Conservation (phyloP, 2,329 filamentous ascomycete genomes). For the Fulvia fulva region DNA sequence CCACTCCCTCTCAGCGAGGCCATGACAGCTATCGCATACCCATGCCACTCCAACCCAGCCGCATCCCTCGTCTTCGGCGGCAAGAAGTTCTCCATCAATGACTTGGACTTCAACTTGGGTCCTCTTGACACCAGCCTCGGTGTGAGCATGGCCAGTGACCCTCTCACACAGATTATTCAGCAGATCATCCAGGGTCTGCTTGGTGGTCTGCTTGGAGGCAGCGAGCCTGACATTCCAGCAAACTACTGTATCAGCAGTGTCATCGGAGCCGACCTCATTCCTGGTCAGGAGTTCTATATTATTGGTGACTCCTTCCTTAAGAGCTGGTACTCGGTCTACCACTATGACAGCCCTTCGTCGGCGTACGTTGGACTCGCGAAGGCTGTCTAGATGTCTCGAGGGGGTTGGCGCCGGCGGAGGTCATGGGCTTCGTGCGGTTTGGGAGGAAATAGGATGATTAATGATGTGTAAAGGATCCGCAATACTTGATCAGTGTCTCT, state of each 20-base stretch:
- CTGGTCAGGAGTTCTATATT: conserved; percentile 19
- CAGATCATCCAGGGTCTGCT: conserved; percentile 13
- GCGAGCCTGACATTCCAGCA: conserved; percentile 5
- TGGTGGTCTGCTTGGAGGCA: conserved; percentile 14
- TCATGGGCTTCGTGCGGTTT: not conserved
- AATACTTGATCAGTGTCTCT: too few species aligned
- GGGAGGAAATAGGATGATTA: not conserved
- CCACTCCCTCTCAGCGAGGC: conserved; percentile 23
- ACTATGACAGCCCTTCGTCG: conserved; percentile 15
- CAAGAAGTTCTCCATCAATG: conserved; percentile 25
- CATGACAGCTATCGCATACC: conserved; percentile 30
- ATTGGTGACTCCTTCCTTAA: conserved; percentile 27
- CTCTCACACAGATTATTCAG: too few species aligned
- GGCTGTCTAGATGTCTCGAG: conserved; percentile 5
- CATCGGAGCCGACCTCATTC: conserved; percentile 20
- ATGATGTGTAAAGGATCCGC: too few species aligned
- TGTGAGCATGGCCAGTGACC: too few species aligned
- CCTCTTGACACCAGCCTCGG: not conserved
- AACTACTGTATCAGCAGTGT: conserved; percentile 20
- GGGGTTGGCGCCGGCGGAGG: not conserved
- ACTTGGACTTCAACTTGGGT: conserved; percentile 20
- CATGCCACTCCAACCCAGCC: conserved; percentile 29
- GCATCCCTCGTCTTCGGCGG: conserved; percentile 27
- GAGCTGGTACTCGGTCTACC: conserved; percentile 23
- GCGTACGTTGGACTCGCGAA: conserved; percentile 23